Conservation (phyloP, 2,329 filamentous ascomycete genomes). For the Fusarium caatingaense region DNA sequence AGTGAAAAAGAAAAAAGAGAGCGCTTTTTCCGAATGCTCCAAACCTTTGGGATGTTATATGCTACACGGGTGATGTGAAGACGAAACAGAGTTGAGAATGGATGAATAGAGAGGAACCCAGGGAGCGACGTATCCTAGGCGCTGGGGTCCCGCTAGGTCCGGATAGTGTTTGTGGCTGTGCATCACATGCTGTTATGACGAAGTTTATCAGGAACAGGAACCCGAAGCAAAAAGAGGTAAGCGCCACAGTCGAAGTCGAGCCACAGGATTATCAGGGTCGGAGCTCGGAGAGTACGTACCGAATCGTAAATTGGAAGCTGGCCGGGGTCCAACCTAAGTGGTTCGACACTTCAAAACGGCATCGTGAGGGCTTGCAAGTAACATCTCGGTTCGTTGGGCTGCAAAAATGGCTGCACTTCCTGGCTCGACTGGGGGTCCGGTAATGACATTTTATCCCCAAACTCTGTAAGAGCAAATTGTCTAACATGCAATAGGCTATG, state of each 20-base stretch:
- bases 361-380: conserved; percentile 36
- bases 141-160: conserved; percentile 28
- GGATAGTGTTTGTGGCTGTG: conserved; percentile 32
- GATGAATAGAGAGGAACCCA: conserved; percentile 37
- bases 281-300: conserved; percentile 34
- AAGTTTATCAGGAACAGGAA: not conserved
- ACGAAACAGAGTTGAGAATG: not conserved
- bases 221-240: not conserved
- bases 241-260: not conserved
- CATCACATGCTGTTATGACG: conserved; percentile 39
- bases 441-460: conserved; percentile 37
- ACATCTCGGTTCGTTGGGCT: conserved; percentile 32
- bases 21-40: conserved; percentile 5
- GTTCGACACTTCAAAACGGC: conserved; percentile 35
- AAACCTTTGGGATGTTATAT: conserved; percentile 16
- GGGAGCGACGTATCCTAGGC: conserved; percentile 23
- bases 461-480: conserved; percentile 23
- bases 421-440: conserved; percentile 47
- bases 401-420: conserved; percentile 51
- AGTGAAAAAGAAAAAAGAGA: conserved; percentile 9
- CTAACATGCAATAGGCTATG: conserved; percentile 47
- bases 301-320: conserved; percentile 25
- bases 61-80: conserved; percentile 13
- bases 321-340: conserved; percentile 31
- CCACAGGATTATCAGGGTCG: conserved; percentile 16